These are phyloP conservation scores for Erythrobasidium yunnanense DNA, from an alignment of 768 basidiomycete species.

Conservation along the genomic window DNA sequence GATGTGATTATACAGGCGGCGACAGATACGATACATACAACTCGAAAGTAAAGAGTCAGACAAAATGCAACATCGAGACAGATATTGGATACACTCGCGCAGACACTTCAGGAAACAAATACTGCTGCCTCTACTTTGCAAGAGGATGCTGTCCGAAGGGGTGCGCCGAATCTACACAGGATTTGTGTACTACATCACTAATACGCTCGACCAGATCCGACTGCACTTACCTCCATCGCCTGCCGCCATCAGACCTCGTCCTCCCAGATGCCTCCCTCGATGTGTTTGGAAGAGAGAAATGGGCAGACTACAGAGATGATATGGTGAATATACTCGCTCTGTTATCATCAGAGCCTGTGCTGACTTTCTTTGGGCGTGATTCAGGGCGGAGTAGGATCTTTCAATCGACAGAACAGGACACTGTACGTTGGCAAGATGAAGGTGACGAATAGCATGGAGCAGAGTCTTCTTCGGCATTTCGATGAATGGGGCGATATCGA, in stretches of 20 bases:
- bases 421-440: constrained; percentile 88
- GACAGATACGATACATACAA: constrained; percentile 94
- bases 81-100: constrained; percentile 91
- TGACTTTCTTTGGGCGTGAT: background rate
- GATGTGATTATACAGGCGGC: too few relatives aligned
- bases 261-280: constrained; percentile 89
- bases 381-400: constrained; percentile 84
- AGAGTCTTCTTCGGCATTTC: constrained; percentile 80
- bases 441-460: constrained; percentile 75
- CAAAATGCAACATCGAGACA: constrained; percentile 72
- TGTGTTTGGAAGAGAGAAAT: constrained; percentile 93
- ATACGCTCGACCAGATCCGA: constrained; percentile 46
- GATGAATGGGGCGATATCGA: constrained; percentile 92
- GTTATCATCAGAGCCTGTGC: background rate
- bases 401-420: constrained; percentile 85
- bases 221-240: constrained; percentile 85
- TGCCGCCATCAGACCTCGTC: constrained; percentile 57
- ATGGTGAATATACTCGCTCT: constrained; percentile 48
- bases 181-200: background rate
- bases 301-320: constrained; percentile 92
- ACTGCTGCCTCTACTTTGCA: constrained; percentile 87
- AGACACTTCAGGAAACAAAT: constrained; percentile 82
- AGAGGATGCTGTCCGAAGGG: constrained; percentile 97
- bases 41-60: constrained; percentile 88
- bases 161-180: constrained; percentile 35